A percentile compares a stretch with the other conserved stretches of the same genome.
Evolutionary conservation across 164 flowering plant species (phyloP).

Genomic region (Santalum album): DNA sequence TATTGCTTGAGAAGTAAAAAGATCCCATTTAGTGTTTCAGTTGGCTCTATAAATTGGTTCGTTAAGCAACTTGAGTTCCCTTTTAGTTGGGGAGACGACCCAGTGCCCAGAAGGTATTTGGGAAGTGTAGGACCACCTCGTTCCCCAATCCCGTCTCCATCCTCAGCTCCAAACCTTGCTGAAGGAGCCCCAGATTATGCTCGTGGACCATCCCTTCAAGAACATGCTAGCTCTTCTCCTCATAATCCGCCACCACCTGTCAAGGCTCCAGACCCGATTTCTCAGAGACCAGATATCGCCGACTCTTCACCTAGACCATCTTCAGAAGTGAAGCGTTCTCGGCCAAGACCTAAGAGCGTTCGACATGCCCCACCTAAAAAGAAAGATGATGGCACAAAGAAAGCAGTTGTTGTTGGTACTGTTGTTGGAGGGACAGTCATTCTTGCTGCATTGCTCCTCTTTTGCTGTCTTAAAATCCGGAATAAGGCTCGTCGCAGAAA

Average conservation of each 20-base stretch:
- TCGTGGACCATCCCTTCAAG: neutral
- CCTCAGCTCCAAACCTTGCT: neutral
- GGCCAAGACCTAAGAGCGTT: neutral
- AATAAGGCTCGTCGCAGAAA: neutral
- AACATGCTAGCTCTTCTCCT: neutral
- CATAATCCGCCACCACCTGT: neutral
- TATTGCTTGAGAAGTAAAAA: slow-evolving; percentile 18
- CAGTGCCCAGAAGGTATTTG: neutral
- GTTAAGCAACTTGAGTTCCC: neutral
- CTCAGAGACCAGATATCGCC: neutral
- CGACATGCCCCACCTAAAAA: neutral
- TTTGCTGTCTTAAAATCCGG: slow-evolving; percentile 1
- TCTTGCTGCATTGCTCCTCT: neutral
- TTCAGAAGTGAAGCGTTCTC: neutral
- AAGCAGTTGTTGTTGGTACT: neutral
- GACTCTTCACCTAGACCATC: neutral
- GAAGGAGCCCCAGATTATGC: neutral
- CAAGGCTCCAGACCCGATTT: neutral
- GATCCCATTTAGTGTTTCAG: neutral
- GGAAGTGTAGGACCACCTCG: neutral
- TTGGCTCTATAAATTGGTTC: slow-evolving; percentile 2
- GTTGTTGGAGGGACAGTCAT: neutral
- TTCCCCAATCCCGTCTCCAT: neutral
- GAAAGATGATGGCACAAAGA: neutral
- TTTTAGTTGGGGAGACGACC: neutral